Evolutionary conservation across 1,139 yeast genomes (phyloP), one percentile per base, ranked within the genome.

Genomic region (Saccharomycopsis hybrid): DNA sequence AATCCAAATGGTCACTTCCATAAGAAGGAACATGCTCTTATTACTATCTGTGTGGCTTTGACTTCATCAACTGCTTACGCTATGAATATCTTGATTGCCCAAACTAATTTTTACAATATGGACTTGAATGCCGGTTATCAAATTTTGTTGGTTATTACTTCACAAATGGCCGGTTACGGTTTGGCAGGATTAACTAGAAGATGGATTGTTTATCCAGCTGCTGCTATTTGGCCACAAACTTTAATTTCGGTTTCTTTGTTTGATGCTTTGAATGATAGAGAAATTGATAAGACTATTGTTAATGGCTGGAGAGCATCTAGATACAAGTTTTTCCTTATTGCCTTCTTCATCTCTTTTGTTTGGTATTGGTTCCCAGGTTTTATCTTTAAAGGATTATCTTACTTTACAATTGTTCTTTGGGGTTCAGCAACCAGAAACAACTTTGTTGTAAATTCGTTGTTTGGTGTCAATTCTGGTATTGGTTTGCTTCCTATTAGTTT

Each of bases 81-180:
- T 43, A 74, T 82, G 18, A 84, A 78, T 61, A 77, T 81, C 54
- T 72, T 79, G 50, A 68, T 79, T 52, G 76, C 84, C 3, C 53
- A 50, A 24, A 72, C 71, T 59, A 68, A 65, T 48, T 82, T 73
- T 63, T 75, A 72, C 64, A 69, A 72, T 41, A 69, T 70, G 24
- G 72, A 72, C 54, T 70, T 68, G 45, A 76, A 77, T 18, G 68
- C 73, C 66, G 81, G 80, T 4, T 76, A 74, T 52, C 70, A 69
- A 54, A 64, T 81, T 38, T 64, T 79, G 50, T 72, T 79, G 38
- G 71, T 75, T 48, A 65, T 79, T 60, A 66, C 80, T 28, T 74
- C 84, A 31, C 85, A 82, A 63, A 68, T 80, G 59, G 70, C 82
- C 46, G 88, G 88, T n/a, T 78, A 80, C 56, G 80, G 84, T n/a